A percentile compares a stretch with the other conserved stretches of the same genome.
Evolutionary conservation across 2,329 filamentous ascomycete genomes (phyloP).

Genomic region (Lachnum nothofagi): DNA sequence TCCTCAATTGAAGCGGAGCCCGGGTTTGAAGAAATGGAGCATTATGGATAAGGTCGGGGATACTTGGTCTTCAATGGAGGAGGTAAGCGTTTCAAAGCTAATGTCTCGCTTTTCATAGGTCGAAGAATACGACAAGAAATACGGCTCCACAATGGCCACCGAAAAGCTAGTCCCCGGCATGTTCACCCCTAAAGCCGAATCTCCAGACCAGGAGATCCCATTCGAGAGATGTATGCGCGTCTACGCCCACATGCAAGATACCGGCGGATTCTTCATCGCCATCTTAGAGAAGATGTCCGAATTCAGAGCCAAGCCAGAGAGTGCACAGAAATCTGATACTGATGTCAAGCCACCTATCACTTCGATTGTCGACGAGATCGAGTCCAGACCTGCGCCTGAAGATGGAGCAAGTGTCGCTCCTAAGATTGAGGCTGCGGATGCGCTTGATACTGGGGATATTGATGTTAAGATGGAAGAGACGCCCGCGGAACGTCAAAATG

Average conservation of each 20-base stretch:
- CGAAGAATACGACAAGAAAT: conserved; percentile 58
- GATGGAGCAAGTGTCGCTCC: conserved; percentile 27
- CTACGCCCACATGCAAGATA: conserved; percentile 93
- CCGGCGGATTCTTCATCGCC: conserved; percentile 94
- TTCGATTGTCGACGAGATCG: conserved; percentile 39
- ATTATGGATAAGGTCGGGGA: conserved; percentile 82
- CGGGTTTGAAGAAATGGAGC: conserved; percentile 78
- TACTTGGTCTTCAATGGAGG: conserved; percentile 75
- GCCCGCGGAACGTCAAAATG: conserved; percentile 31
- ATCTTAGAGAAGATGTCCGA: conserved; percentile 89
- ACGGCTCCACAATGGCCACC: conserved; percentile 55
- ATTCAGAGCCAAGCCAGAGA: conserved; percentile 71
- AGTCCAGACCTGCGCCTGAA: conserved; percentile 31
- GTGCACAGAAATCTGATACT: conserved; percentile 44
- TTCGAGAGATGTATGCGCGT: conserved; percentile 88
- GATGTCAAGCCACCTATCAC: conserved; percentile 37
- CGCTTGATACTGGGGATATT: conserved; percentile 17
- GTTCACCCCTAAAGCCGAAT: conserved; percentile 63
- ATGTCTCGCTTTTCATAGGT: conserved; percentile 43
- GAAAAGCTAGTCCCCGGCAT: conserved; percentile 71
- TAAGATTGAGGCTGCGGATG: conserved; percentile 31
- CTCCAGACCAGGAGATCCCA: conserved; percentile 59
- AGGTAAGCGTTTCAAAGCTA: conserved; percentile 33
- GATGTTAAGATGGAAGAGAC: conserved; percentile 28
- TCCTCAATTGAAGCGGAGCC: conserved; percentile 67